Conservation (phyloP, 345 rosid species). For the Brassica cretica region DNA sequence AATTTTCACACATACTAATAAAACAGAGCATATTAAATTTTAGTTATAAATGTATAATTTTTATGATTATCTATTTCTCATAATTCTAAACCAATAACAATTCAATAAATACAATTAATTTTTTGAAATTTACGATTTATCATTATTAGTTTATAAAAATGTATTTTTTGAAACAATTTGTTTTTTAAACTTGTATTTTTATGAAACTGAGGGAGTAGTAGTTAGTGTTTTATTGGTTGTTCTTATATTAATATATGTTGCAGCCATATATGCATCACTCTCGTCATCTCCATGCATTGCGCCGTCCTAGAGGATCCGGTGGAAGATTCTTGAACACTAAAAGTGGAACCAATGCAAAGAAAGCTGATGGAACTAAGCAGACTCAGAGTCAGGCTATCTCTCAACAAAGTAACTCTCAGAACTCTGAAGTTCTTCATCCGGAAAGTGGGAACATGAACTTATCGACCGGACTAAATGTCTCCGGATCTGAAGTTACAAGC, state of each 20-base stretch:
- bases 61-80: no score
- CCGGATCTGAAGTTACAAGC: constrained; percentile 82
- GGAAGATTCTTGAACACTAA: constrained; percentile 93
- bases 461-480: constrained; percentile 51
- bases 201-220: no score
- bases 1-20: no score
- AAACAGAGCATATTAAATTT: no score
- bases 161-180: no score
- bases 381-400: background rate
- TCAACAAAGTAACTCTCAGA: constrained; percentile 69
- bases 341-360: constrained; percentile 38
- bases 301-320: constrained; percentile 93
- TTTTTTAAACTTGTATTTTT: no score
- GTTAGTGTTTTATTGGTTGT: background rate
- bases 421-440: constrained; percentile 76
- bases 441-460: constrained; percentile 65
- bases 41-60: no score
- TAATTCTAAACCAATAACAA: no score
- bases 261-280: constrained; percentile 94
- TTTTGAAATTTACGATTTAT: no score
- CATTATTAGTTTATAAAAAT: no score
- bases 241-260: constrained; percentile 26
- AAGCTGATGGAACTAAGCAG: constrained; percentile 25
- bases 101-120: no score
- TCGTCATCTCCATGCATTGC: constrained; percentile 94